Percentiles rank a stretch among this genome's conserved stretches.
Evolutionary conservation across 768 basidiomycete species (phyloP).

Genomic region (Lactifluus volemus): DNA sequence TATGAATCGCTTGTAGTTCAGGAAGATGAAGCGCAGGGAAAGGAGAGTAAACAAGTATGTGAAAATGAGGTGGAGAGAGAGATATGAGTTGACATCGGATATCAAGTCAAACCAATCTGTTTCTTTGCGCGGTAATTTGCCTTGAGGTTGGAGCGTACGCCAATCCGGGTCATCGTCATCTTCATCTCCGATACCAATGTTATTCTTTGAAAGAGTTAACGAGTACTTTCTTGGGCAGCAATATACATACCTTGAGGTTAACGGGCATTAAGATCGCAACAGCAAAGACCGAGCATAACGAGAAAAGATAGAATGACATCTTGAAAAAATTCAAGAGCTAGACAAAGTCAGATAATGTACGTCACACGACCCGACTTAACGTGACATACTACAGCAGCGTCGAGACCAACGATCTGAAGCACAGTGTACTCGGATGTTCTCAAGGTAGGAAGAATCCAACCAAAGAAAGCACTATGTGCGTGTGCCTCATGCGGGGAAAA

Average conservation of each 20-base stretch:
- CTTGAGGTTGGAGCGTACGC: constrained; percentile 16
- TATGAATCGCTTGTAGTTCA: constrained; percentile 84
- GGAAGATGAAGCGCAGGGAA: constrained; percentile 77
- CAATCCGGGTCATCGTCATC: constrained; percentile 30
- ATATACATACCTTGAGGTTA: constrained; percentile 69
- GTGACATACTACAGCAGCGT: constrained; percentile 83
- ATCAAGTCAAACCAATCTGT: constrained; percentile 80
- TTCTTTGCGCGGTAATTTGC: constrained; percentile 21
- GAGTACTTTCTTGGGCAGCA: not conserved
- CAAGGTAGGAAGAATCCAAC: constrained; percentile 93
- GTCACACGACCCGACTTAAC: not conserved
- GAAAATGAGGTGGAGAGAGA: constrained; percentile 84
- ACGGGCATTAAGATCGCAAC: constrained; percentile 86
- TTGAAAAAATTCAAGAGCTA: constrained; percentile 96
- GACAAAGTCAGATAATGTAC: not conserved
- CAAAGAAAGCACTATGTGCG: constrained; percentile 79
- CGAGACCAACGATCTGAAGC: constrained; percentile 91
- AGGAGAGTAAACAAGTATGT: constrained; percentile 90
- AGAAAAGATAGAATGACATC: constrained; percentile 89
- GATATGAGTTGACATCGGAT: constrained; percentile 82
- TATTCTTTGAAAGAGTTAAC: constrained; percentile 64
- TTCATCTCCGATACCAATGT: constrained; percentile 56
- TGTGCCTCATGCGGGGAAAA: constrained; percentile 94
- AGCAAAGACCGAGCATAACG: constrained; percentile 76
- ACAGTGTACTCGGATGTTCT: constrained; percentile 87